Percentiles rank a stretch among this genome's conserved stretches.
Evolutionary conservation across 192 early-diverging fungal genomes (phyloP).

Genomic region (Umbelopsis vinacea): DNA sequence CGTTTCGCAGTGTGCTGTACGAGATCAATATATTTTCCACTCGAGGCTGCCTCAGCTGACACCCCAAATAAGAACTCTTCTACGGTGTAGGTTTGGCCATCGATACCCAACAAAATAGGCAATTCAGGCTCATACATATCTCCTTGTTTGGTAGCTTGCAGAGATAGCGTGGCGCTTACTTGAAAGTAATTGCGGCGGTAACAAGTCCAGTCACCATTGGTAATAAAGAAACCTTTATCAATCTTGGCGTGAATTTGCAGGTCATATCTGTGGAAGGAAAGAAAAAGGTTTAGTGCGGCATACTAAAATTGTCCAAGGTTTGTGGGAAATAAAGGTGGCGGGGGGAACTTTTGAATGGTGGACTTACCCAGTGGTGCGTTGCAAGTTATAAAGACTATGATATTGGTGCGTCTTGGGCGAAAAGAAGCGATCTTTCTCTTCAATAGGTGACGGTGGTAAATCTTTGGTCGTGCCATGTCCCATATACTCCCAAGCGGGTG

Average conservation of each 20-base stretch:
- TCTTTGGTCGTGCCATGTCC: constrained; percentile 8
- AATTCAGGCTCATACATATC: constrained; percentile 46
- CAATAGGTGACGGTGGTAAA: constrained; percentile 11
- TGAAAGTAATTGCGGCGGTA: constrained; percentile 97
- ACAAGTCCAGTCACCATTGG: constrained; percentile 86
- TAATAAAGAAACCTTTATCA: constrained; percentile 85
- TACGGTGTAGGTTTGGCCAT: constrained; percentile 40
- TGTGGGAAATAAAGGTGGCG: constrained; percentile 1
- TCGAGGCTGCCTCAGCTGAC: constrained; percentile 67
- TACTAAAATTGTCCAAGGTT: not conserved
- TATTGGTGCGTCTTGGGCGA: constrained; percentile 10
- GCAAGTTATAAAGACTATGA: constrained; percentile 15
- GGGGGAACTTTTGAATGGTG: not conserved
- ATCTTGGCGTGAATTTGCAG: constrained; percentile 72
- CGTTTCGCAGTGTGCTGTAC: constrained; percentile 91
- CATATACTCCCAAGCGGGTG: constrained; percentile 6
- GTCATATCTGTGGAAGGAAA: constrained; percentile 49
- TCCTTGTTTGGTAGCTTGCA: constrained; percentile 45
- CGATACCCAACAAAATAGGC: constrained; percentile 70
- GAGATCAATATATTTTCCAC: constrained; percentile 76
- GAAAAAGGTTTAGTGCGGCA: too few species aligned
- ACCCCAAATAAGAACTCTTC: constrained; percentile 79
- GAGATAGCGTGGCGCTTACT: constrained; percentile 65
- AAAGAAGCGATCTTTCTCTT: constrained; percentile 11
- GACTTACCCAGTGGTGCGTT: constrained; percentile 7